Conservation (phyloP, 805 yeast genomes). For the Zygosaccharomyces bisporus region DNA sequence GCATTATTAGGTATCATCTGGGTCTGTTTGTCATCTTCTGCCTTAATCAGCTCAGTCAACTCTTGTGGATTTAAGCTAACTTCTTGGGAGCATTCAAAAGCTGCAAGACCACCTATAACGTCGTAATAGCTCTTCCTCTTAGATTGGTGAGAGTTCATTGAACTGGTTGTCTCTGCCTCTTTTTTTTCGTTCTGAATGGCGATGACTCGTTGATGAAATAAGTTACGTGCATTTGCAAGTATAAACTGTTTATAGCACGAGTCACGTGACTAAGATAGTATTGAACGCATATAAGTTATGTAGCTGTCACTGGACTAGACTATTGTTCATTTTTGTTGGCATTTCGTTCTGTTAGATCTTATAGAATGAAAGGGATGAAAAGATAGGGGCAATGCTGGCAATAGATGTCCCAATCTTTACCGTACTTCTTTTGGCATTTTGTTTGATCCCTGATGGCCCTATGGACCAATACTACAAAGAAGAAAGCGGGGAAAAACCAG, state of each 20-base stretch:
- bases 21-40: slow-evolving; percentile 26
- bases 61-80: slow-evolving; percentile 27
- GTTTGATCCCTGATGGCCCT: slow-evolving; percentile 84
- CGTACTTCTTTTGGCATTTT: slow-evolving; percentile 84
- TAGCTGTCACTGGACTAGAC: too few species aligned
- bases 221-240: neutral
- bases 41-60: slow-evolving; percentile 26
- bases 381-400: slow-evolving; percentile 83
- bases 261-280: slow-evolving; percentile 1
- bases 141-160: slow-evolving; percentile 1
- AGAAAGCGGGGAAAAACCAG: slow-evolving; percentile 93
- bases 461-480: slow-evolving; percentile 80
- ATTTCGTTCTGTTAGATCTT: slow-evolving; percentile 23
- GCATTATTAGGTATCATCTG: slow-evolving; percentile 24
- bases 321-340: too few species aligned
- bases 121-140: slow-evolving; percentile 28
- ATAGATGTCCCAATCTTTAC: slow-evolving; percentile 90
- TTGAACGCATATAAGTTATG: neutral
- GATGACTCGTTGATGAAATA: slow-evolving; percentile 1
- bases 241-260: neutral
- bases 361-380: slow-evolving; percentile 84
- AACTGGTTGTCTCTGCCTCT: neutral
- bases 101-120: slow-evolving; percentile 31
- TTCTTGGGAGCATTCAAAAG: slow-evolving; percentile 32
- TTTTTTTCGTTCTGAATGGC: neutral